Base-by-base conservation (phyloP, 164 flowering plant genomes). In the Stephania yunnanensis region DNA sequence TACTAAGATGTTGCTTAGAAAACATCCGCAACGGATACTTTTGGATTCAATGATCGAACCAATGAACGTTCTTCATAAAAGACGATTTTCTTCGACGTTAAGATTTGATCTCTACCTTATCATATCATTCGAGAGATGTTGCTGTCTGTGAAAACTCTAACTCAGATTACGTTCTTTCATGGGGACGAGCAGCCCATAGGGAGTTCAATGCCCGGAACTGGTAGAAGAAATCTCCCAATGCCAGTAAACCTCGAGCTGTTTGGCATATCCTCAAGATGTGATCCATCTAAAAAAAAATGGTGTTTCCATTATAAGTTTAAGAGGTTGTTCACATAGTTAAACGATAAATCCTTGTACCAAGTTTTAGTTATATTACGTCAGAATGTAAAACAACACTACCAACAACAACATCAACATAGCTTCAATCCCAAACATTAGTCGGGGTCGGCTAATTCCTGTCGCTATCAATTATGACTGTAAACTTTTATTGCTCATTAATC, bases 221-320 rank as follows among this genome's bases (percentile, higher is more conserved):
- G 77, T 90, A 93, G 82, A 89, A 89, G 79, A 91, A 92, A 80
- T 94, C 95, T 1, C 97, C 97, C 73, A 92, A 80, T 10, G 89
- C 91, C 46, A 92, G 87, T 80, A 94, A 82, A 48, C 89, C 92
- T 71, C 87, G 84, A 44, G 97, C 98, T 67, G 94, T 87, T 84
- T 94, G 97, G 17, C 91, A 90, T 17, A 80, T 83, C 20, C 94
- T 94, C 42, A 94, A 82, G 77, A 90, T 89, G 61, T 81, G 84
- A 19, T 76, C 77, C 90, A 92, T 89, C n/a, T n/a, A 6, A 58
- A 12, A 58, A 58, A 58, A 58, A 12, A 6, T 58, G 66, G 25
- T 61, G 7, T 20, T 61, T n/a, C n/a, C 25, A 4, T 61, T 10
- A 50, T 1, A 15, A 50, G 55, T 61, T 58, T 9, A 61, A 17